A percentile compares a stretch with the other conserved stretches of the same genome.
These are phyloP conservation scores for Nicotiana tabacum DNA, from an alignment of 257 asterid species.

Conservation along the genomic window DNA sequence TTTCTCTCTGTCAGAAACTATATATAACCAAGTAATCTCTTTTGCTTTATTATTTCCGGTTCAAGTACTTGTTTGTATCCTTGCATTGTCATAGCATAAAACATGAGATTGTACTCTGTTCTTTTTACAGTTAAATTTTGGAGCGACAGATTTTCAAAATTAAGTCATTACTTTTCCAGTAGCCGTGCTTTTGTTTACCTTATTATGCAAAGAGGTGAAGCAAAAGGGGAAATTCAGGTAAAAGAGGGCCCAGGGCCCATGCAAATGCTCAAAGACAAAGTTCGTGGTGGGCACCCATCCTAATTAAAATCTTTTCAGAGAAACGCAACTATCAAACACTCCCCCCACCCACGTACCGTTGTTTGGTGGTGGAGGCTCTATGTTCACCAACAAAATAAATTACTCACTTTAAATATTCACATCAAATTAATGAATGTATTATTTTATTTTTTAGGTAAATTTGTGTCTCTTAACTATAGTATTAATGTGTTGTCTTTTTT, in stretches of 20 bases:
- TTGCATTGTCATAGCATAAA: neutral
- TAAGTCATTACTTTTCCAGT: neutral
- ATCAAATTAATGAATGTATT: neutral
- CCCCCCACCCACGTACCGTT: constrained; percentile 7
- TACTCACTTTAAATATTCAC: fast-evolving
- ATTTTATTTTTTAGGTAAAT: no score
- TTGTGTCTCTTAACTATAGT: neutral
- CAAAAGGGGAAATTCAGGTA: constrained; percentile 6
- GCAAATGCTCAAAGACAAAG: constrained; percentile 6
- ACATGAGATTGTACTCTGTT: neutral
- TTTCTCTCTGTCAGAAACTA: neutral
- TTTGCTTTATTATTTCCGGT: neutral
- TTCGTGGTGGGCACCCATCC: constrained; percentile 26
- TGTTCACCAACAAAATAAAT: neutral
- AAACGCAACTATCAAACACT: constrained; percentile 35
- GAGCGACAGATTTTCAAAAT: neutral
- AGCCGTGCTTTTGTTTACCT: neutral
- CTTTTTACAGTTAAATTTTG: neutral
- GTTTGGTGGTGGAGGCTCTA: constrained; percentile 10
- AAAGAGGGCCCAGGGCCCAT: constrained; percentile 1
- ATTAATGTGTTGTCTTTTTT: neutral
- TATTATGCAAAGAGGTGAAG: neutral
- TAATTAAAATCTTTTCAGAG: constrained; percentile 29
- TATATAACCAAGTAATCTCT: neutral
- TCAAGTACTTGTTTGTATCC: constrained; percentile 1